A percentile compares a stretch with the other conserved stretches of the same genome.
These are phyloP conservation scores for Pelagophyceae sp. DNA, from an alignment of 352 stramenopile species.

Conservation along the genomic window DNA sequence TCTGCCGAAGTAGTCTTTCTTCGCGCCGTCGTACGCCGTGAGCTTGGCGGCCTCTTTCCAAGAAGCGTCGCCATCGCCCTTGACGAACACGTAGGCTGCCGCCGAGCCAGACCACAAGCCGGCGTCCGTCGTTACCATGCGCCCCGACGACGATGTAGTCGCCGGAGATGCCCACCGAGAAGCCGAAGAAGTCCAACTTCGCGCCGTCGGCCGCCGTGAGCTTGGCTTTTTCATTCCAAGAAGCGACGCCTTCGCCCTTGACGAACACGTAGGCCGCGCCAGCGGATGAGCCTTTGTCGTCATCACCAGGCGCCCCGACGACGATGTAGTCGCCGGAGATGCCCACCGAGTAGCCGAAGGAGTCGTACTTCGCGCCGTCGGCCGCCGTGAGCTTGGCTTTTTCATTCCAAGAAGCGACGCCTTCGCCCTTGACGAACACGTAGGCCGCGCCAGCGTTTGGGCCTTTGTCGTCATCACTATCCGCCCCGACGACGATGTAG, in stretches of 20 bases:
- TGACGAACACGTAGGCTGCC: background rate
- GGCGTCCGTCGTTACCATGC: background rate
- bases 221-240: conserved; percentile 1
- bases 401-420: background rate
- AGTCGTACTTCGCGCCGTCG: background rate
- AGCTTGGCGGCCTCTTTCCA: background rate
- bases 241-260: background rate
- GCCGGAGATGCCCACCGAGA: background rate
- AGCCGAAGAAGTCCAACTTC: background rate
- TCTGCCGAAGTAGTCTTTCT: background rate
- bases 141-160: background rate
- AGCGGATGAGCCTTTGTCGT: background rate
- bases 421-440: background rate
- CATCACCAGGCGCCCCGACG: background rate
- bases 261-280: conserved; percentile 2
- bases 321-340: background rate
- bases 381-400: background rate
- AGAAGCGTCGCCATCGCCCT: background rate
- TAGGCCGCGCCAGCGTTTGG: background rate
- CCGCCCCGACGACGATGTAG: background rate
- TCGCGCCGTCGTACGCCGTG: background rate
- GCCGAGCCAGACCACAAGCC: background rate
- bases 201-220: background rate
- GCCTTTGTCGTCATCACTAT: conserved; percentile 1
- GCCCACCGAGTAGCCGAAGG: background rate